Evolutionary conservation across 805 yeast genomes (phyloP).

Genomic region (Lachancea kluyveri): DNA sequence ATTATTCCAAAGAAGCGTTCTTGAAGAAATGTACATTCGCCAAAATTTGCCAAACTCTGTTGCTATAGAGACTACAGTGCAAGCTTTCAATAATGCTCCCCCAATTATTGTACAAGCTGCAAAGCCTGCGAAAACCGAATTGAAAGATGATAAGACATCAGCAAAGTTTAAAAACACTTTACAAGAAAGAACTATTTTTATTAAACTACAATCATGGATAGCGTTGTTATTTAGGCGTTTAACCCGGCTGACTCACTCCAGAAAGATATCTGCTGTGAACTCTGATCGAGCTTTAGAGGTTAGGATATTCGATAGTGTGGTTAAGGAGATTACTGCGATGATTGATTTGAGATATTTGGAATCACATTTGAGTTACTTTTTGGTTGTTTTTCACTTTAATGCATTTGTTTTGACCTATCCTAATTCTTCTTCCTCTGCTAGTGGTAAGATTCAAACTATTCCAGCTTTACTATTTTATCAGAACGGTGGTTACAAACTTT

Average conservation of each 20-base stretch:
- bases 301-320: conserved; percentile 32
- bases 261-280: conserved; percentile 26
- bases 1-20: conserved; percentile 43
- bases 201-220: conserved; percentile 42
- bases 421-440: conserved; percentile 21
- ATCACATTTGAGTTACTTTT: conserved; percentile 25
- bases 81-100: conserved; percentile 38
- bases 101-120: conserved; percentile 38
- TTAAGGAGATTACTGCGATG: conserved; percentile 24
- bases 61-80: conserved; percentile 37
- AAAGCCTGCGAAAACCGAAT: conserved; percentile 34
- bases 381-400: conserved; percentile 35
- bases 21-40: conserved; percentile 54
- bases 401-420: conserved; percentile 32
- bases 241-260: conserved; percentile 40
- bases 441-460: conserved; percentile 31
- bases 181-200: conserved; percentile 46
- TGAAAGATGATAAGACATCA: conserved; percentile 39
- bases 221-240: conserved; percentile 39
- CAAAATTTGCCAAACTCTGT: conserved; percentile 41
- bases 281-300: conserved; percentile 38
- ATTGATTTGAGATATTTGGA: conserved; percentile 20
- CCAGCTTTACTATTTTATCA: conserved; percentile 46
- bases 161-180: conserved; percentile 59
- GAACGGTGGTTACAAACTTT: conserved; percentile 38